A percentile compares a stretch with the other conserved stretches of the same genome.
Conservation (phyloP, 202 grass and related monocot genomes). For the Sporobolus alterniflorus region DNA sequence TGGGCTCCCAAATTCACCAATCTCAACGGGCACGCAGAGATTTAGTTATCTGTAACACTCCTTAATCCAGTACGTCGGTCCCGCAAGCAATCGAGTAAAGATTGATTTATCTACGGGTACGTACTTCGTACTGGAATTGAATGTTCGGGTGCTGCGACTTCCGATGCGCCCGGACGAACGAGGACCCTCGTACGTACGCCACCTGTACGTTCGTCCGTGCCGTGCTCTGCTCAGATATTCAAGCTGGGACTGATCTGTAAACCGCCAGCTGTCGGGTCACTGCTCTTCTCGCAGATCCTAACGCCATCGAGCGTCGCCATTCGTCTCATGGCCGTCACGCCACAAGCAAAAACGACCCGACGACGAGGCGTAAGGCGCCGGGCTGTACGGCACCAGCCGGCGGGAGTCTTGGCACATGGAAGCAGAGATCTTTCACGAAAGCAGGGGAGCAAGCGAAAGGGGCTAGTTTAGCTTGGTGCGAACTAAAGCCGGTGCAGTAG, state of each 20-base stretch:
- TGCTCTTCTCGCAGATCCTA: neutral
- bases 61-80: neutral
- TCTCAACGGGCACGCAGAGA: neutral
- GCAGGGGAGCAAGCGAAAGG: neutral
- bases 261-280: neutral
- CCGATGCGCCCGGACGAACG: neutral
- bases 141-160: neutral
- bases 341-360: constrained; percentile 38
- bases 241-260: constrained; percentile 9
- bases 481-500: constrained; percentile 17
- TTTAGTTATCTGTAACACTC: neutral
- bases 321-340: neutral
- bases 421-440: constrained; percentile 31
- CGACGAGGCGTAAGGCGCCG: neutral
- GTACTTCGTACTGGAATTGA: neutral
- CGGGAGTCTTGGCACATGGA: too few relatives aligned
- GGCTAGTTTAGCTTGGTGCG: neutral
- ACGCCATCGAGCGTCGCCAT: neutral
- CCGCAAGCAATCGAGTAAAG: neutral
- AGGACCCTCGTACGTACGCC: neutral
- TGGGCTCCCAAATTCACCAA: neutral
- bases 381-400: neutral
- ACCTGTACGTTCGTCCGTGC: neutral
- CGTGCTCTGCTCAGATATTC: neutral
- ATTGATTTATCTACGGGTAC: neutral